phyloP scores from a whole-genome alignment of 768 basidiomycete genomes.

The Gymnopilus dilepis region DNA sequence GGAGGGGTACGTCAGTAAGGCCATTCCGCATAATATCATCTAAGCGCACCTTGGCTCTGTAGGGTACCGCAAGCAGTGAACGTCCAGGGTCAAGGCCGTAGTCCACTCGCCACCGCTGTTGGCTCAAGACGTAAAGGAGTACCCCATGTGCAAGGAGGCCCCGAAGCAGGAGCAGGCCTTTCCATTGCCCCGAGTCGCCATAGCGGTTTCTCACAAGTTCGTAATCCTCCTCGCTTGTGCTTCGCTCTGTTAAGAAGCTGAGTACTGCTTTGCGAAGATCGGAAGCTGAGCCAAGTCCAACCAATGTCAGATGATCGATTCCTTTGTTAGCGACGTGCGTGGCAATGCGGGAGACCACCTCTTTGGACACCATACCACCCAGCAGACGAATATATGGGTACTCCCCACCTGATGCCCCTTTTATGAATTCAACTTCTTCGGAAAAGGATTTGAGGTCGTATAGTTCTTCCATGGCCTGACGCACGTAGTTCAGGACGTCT shows the following conservation, averaged over 20 bases:
- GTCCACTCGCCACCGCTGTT: slow-evolving; percentile 56
- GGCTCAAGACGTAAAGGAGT: slow-evolving; percentile 39
- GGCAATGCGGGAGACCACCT: no score
- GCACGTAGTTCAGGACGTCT: no score
- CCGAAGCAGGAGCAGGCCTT: slow-evolving; percentile 45
- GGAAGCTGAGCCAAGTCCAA: no score
- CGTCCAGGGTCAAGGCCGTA: slow-evolving; percentile 51
- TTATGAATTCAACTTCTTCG: no score
- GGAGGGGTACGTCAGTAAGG: neutral
- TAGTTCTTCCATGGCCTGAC: no score
- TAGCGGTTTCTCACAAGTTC: slow-evolving; percentile 20
- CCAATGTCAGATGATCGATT: slow-evolving; percentile 4
- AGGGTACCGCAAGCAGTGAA: slow-evolving; percentile 55
- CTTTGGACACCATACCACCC: no score
- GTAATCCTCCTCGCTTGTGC: neutral
- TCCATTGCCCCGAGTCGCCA: slow-evolving; percentile 33
- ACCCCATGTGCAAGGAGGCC: slow-evolving; percentile 50
- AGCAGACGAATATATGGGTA: no score
- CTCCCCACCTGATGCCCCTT: no score
- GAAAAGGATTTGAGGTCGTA: no score
- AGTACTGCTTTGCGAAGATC: slow-evolving; percentile 10
- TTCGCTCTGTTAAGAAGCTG: slow-evolving; percentile 12
- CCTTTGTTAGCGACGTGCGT: neutral
- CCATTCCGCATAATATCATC: neutral
- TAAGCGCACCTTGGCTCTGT: slow-evolving; percentile 46